Conservation (phyloP, 75 land plant genomes). For the Azolla pinnata region DNA sequence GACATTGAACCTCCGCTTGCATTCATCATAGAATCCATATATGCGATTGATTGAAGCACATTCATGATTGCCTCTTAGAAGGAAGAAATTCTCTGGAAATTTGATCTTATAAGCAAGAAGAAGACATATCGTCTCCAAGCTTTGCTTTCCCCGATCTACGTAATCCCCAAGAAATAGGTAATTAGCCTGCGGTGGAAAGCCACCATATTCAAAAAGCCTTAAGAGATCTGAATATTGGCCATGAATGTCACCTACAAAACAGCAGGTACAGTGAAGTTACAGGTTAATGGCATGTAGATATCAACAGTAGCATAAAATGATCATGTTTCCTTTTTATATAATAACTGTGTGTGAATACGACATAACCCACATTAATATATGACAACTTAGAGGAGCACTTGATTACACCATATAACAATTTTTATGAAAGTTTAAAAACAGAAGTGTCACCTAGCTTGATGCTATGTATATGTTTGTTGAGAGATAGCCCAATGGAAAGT, state of each 20-base stretch:
- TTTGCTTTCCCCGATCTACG: slow-evolving; percentile 66
- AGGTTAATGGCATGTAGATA: no score
- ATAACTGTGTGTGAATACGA: not conserved
- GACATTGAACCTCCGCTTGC: slow-evolving; percentile 72
- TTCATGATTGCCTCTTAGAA: slow-evolving; percentile 66
- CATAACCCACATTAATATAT: not conserved
- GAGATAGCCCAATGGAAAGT: no score
- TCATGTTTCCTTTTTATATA: not conserved
- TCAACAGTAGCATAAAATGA: no score
- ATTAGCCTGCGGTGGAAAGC: slow-evolving; percentile 65
- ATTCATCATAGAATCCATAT: slow-evolving; percentile 82
- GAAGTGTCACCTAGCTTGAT: not conserved
- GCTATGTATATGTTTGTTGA: no score
- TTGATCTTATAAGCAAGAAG: slow-evolving; percentile 68
- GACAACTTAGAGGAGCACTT: not conserved
- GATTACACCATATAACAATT: slow-evolving; percentile 1
- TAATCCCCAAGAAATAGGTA: slow-evolving; percentile 69
- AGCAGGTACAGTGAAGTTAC: not conserved
- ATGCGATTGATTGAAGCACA: slow-evolving; percentile 76
- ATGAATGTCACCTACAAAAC: slow-evolving; percentile 60
- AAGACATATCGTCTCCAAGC: slow-evolving; percentile 74
- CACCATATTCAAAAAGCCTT: slow-evolving; percentile 71
- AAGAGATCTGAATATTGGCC: slow-evolving; percentile 68
- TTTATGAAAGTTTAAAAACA: not conserved
- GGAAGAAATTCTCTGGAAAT: slow-evolving; percentile 71